Conservation (phyloP, 1,284 basidiomycete genomes). For the Leccinum variabile region DNA sequence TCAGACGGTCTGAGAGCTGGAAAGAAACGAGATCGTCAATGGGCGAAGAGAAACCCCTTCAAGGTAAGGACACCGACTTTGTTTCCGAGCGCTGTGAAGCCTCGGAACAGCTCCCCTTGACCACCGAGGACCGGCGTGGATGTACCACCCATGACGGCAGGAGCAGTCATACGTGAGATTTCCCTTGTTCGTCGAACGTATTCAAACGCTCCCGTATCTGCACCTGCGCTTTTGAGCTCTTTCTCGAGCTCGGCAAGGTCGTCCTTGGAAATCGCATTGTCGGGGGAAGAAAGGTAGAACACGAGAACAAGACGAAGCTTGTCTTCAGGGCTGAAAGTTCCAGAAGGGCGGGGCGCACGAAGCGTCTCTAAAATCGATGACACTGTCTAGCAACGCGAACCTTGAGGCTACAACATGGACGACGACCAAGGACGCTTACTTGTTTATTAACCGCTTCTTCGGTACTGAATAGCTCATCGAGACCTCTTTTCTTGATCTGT, state of each 20-base stretch:
- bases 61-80: conserved; percentile 52
- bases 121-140: conserved; percentile 77
- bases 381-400: conserved; percentile 54
- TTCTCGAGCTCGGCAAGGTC: conserved; percentile 88
- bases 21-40: conserved; percentile 1
- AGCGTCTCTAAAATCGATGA: conserved; percentile 82
- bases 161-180: conserved; percentile 87
- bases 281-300: conserved; percentile 87
- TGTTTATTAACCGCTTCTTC: conserved; percentile 91
- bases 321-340: conserved; percentile 73
- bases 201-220: conserved; percentile 83
- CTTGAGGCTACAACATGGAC: conserved; percentile 8
- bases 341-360: conserved; percentile 64
- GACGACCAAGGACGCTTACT: conserved; percentile 38
- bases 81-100: conserved; percentile 91
- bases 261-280: conserved; percentile 79
- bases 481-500: conserved; percentile 92
- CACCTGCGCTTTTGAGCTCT: conserved; percentile 79
- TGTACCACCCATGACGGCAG: conserved; percentile 58
- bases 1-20: conserved; percentile 88
- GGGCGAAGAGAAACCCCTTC: conserved; percentile 5
- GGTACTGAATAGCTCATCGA: conserved; percentile 95
- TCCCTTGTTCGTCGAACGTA: conserved; percentile 93
- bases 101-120: conserved; percentile 82
- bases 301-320: conserved; percentile 93